A percentile compares a stretch with the other conserved stretches of the same genome.
These are phyloP conservation scores for Penicillium sp. DNA, from an alignment of 2,329 filamentous ascomycete genomes.

Conservation along the genomic window DNA sequence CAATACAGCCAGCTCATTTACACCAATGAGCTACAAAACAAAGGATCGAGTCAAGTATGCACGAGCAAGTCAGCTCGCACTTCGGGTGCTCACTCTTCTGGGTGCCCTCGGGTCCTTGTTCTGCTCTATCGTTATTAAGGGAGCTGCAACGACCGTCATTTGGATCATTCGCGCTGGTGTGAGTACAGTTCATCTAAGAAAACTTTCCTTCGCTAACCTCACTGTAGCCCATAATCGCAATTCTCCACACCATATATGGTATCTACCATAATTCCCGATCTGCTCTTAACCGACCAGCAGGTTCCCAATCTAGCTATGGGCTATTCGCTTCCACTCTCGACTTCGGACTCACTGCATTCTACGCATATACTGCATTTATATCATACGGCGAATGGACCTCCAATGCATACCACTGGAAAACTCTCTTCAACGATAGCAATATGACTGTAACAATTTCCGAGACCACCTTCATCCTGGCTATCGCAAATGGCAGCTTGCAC, in stretches of 20 bases:
- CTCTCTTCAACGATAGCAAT: slow-evolving; percentile 59
- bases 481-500: slow-evolving; percentile 66
- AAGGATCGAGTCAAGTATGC: slow-evolving; percentile 70
- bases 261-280: slow-evolving; percentile 75
- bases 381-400: slow-evolving; percentile 51
- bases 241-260: slow-evolving; percentile 70
- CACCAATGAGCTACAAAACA: slow-evolving; percentile 65
- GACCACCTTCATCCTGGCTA: slow-evolving; percentile 66
- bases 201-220: slow-evolving; percentile 2
- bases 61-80: slow-evolving; percentile 65
- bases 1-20: slow-evolving; percentile 57
- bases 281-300: slow-evolving; percentile 68
- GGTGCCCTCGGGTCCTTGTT: slow-evolving; percentile 70
- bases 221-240: slow-evolving; percentile 70
- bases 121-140: slow-evolving; percentile 72
- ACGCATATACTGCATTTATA: slow-evolving; percentile 58
- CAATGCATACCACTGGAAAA: slow-evolving; percentile 59
- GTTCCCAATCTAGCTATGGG: slow-evolving; percentile 83
- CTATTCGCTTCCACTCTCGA: slow-evolving; percentile 77
- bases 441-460: slow-evolving; percentile 61
- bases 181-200: slow-evolving; percentile 36
- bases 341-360: slow-evolving; percentile 61
- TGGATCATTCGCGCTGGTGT: slow-evolving; percentile 79
- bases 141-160: slow-evolving; percentile 61
- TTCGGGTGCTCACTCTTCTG: slow-evolving; percentile 66